These are phyloP conservation scores for Solanum sitiens DNA, from an alignment of 257 asterid genomes.

Conservation along the genomic window DNA sequence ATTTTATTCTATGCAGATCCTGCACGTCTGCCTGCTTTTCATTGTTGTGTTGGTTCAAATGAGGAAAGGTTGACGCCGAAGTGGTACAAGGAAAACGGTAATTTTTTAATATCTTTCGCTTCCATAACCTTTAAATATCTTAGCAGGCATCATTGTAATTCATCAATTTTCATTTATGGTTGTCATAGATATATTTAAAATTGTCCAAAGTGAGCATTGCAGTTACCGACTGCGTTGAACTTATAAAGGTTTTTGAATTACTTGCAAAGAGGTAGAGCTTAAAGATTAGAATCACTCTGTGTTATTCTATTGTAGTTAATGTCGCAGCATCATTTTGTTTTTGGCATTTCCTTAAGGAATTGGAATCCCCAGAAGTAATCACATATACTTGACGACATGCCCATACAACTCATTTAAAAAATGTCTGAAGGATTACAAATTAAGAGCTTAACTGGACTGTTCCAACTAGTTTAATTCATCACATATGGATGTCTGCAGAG, in stretches of 20 bases:
- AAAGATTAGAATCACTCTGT: not conserved
- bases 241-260: not conserved
- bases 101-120: not conserved
- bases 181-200: not conserved
- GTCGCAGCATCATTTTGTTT: not conserved
- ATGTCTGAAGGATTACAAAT: not conserved
- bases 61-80: slow-evolving; percentile 64
- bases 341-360: not conserved
- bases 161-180: not conserved
- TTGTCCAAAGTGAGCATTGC: not conserved
- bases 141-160: not conserved
- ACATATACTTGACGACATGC: not conserved
- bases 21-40: slow-evolving; percentile 75
- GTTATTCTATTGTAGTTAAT: not conserved
- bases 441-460: not conserved
- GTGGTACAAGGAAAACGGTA: slow-evolving; percentile 85
- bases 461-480: not conserved
- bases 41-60: slow-evolving; percentile 72
- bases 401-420: not conserved
- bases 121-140: not conserved
- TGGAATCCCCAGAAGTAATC: not conserved
- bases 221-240: not conserved
- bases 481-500: not conserved
- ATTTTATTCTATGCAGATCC: slow-evolving; percentile 42
- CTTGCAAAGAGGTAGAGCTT: not conserved